Evolutionary conservation across 1,284 basidiomycete genomes (phyloP), one percentile per base, ranked within the genome.

Genomic region (Puccinia novopanici): DNA sequence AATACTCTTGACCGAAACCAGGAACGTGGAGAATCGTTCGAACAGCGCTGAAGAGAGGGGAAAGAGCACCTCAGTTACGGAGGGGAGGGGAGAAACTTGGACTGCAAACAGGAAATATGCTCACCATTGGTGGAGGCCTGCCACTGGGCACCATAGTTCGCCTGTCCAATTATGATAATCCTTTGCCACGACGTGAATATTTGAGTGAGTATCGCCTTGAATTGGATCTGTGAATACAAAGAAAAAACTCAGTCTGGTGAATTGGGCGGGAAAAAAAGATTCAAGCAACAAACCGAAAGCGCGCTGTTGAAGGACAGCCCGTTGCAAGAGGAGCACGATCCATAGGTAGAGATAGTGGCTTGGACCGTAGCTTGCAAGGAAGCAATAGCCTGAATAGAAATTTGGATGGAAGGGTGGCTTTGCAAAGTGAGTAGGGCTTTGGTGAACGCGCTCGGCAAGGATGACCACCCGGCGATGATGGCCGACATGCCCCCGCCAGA

Each of bases 121-220:
- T 27, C 10, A 59, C 55, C 55, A 30, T 34, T 8, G 10, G 55
- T 30, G 2, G 55, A 59, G 27, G 17, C 17, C 3, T 12, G 12
- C 61, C 61, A 65, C 37, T 65, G 6, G 4, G 40, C 17, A 5
- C 37, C 61, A 45, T 65, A 65, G 9, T 40, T 65, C 4, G 17
- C 10, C 8, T 40, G 15, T 19, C 61, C 61, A 6, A 24, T 10
- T 12, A 3, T 17, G 1, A 65, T 45, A 9, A 65, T 42, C 8
- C 3, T 40, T 65, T 65, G 61, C 61, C 61, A 42, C 22, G 61
- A 65, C 12, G 37, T n/a, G 13, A 65, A 65, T n/a, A 65, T 65
- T 22, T 65, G 37, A 65, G 30, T 45, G 10, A 65, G 22, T 0
- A 65, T 65, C 19, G 30, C 22, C 42, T 40, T 65, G 61, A 65